phyloP scores from a whole-genome alignment of 306 rosid species.

The Pyrus communis region DNA sequence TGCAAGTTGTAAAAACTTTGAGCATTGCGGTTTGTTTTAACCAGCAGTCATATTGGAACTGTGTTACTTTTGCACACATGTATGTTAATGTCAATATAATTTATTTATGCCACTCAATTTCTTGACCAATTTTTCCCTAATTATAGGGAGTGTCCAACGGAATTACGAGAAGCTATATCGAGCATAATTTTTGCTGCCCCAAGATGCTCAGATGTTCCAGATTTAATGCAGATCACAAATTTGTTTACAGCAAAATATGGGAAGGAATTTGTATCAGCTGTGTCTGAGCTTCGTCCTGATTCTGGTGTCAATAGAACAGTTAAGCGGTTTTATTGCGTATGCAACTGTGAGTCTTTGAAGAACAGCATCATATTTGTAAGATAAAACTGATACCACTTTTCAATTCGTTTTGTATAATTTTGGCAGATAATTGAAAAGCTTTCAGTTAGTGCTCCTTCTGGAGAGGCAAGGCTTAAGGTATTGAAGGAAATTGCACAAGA shows the following conservation, averaged over 20 bases:
- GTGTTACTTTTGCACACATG: neutral
- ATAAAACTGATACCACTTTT: constrained; percentile 5
- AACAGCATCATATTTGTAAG: neutral
- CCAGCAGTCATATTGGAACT: neutral
- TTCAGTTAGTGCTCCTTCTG: constrained; percentile 73
- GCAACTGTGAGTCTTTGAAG: constrained; percentile 2
- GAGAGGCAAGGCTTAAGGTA: constrained; percentile 70
- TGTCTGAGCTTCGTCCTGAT: constrained; percentile 94
- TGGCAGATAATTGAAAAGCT: constrained; percentile 90
- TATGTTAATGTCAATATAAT: too few relatives aligned
- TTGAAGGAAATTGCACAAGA: constrained; percentile 73
- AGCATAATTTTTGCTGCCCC: constrained; percentile 96
- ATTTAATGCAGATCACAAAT: constrained; percentile 77
- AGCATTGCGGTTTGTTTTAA: neutral
- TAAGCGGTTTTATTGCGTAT: constrained; percentile 24
- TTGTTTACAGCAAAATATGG: constrained; percentile 84
- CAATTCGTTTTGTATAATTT: constrained; percentile 14
- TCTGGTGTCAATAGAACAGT: constrained; percentile 94
- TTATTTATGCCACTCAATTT: neutral
- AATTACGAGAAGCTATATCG: constrained; percentile 87
- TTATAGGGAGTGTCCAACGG: constrained; percentile 83
- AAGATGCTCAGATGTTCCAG: constrained; percentile 96
- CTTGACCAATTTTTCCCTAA: constrained; percentile 8
- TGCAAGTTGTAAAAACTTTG: neutral
- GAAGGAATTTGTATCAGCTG: constrained; percentile 67